A percentile compares a stretch with the other conserved stretches of the same genome.
Conservation (phyloP, 2,329 filamentous ascomycete genomes). For the Aureobasidium subglaciale region DNA sequence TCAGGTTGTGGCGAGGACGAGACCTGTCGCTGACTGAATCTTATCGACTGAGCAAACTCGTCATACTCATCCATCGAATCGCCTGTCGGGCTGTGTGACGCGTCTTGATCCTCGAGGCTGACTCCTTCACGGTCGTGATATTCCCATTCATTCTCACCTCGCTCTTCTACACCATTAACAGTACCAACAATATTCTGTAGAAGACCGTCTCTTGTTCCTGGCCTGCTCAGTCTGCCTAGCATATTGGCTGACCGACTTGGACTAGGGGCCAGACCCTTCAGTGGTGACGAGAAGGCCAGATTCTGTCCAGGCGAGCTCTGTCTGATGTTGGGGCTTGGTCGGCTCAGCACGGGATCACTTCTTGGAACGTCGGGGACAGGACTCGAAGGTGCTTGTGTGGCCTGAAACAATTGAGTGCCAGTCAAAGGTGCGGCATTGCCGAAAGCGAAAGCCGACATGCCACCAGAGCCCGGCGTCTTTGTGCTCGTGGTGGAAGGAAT, state of each 20-base stretch:
- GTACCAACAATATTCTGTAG: neutral
- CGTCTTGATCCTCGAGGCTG: constrained; percentile 14
- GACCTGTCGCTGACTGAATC: constrained; percentile 24
- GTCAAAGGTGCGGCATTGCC: constrained; percentile 33
- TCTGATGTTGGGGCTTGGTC: constrained; percentile 39
- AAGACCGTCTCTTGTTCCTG: constrained; percentile 16
- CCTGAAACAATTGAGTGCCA: constrained; percentile 40
- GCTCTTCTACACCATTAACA: neutral
- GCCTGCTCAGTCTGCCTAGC: neutral
- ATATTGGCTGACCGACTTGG: constrained; percentile 19
- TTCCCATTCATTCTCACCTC: constrained; percentile 10
- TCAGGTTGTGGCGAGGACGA: neutral
- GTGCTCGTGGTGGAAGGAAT: constrained; percentile 34
- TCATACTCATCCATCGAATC: constrained; percentile 31
- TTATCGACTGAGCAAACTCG: constrained; percentile 28
- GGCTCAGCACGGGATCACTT: constrained; percentile 39
- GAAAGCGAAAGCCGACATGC: constrained; percentile 24
- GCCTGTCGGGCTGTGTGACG: constrained; percentile 6
- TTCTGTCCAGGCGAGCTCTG: constrained; percentile 24
- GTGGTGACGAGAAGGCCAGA: constrained; percentile 16
- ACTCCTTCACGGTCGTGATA: constrained; percentile 15
- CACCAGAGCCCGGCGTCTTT: constrained; percentile 35
- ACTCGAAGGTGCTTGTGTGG: constrained; percentile 40
- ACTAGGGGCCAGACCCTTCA: constrained; percentile 17
- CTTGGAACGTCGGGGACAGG: constrained; percentile 30